Evolutionary conservation across 169 alveolate genomes (phyloP).

Genomic region (Cyclospora cayetanensis): DNA sequence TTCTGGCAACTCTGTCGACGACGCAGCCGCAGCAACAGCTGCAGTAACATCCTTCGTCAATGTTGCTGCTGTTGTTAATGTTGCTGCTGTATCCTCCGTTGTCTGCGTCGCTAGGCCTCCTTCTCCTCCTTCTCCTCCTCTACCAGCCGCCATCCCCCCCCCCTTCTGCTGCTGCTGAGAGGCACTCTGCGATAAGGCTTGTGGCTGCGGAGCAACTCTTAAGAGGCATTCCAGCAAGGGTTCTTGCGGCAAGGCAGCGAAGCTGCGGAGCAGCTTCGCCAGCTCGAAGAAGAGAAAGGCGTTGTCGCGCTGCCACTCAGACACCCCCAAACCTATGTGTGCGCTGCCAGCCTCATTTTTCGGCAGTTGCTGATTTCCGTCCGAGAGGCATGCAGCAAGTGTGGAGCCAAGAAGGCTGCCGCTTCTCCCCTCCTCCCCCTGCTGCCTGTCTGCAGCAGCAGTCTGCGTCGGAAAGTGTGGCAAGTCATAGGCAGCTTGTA

Average conservation of each 20-base stretch:
- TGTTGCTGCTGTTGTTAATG: not conserved
- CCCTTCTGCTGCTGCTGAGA: constrained; percentile 1
- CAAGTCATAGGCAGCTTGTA: constrained; percentile 7
- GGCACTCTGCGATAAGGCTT: not conserved
- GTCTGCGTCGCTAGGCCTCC: too few species aligned
- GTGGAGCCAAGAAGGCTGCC: not conserved
- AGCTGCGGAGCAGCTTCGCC: not conserved
- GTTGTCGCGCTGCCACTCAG: constrained; percentile 1
- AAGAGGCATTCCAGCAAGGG: constrained; percentile 2
- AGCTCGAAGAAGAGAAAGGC: not conserved
- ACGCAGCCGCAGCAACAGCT: not conserved
- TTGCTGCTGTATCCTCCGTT: too few species aligned
- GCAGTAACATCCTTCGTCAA: not conserved
- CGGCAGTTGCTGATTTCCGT: too few species aligned
- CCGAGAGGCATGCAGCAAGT: constrained; percentile 16
- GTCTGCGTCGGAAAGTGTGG: constrained; percentile 19
- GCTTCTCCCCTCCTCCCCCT: not conserved
- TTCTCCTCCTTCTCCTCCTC: too few species aligned
- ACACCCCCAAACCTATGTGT: not conserved
- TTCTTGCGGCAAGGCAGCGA: not conserved
- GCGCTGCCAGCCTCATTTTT: not conserved
- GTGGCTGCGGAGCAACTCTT: not conserved
- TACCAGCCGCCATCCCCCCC: too few species aligned
- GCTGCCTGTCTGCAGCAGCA: constrained; percentile 14
- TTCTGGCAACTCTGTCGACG: not conserved